Base-by-base conservation (phyloP, 768 basidiomycete species). In the Amanita pallidorosea region DNA sequence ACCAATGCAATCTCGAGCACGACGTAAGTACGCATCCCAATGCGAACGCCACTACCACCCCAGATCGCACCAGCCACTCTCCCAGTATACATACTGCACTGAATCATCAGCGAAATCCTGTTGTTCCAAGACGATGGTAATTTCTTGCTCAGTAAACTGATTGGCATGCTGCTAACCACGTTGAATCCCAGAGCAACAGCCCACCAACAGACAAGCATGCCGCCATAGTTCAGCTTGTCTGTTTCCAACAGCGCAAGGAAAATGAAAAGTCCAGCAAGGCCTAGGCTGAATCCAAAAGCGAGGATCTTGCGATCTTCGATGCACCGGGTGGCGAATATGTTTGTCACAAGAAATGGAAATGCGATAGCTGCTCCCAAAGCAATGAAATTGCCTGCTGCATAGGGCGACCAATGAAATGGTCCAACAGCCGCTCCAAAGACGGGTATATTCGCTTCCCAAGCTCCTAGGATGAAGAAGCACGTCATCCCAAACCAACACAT, bases 401-500 rank as follows among this genome's bases (percentile, higher is more conserved):
- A 83, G 1, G 81, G 83, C 12, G 75, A 72, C 70, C 76, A 83
- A 57, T 70, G 60, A 58, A 83, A 75, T 17, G 63, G 57, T 12
- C 64, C 60, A 6, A 58, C 61, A 18, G 56, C 58, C 43, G 74
- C 71, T 18, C 76, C 72, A 59, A 76, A 83, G 51, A 83, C 73
- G 34, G 81, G 82, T 46, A 84, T 75, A 61, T 82, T 83, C 44
- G 77, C 69, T 62, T 85, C 82, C 81, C 80, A 84, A 11, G 76
- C 73, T 7, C 79, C 81, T 51, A 85, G 76, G 59, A 83, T 70
- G 65, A 84, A 81, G 68, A 83, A 85, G 63, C 74, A 81, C 17
- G 77, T 71, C 77, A 81, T 81, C 42, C 80, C 72, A 57, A 77
- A 80, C 76, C 80, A 85, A 61, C 80, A 84, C 78, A 85, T 82